These are phyloP conservation scores for Stagonosporopsis vannaccii DNA, from an alignment of 2,329 filamentous ascomycete genomes.

Conservation along the genomic window DNA sequence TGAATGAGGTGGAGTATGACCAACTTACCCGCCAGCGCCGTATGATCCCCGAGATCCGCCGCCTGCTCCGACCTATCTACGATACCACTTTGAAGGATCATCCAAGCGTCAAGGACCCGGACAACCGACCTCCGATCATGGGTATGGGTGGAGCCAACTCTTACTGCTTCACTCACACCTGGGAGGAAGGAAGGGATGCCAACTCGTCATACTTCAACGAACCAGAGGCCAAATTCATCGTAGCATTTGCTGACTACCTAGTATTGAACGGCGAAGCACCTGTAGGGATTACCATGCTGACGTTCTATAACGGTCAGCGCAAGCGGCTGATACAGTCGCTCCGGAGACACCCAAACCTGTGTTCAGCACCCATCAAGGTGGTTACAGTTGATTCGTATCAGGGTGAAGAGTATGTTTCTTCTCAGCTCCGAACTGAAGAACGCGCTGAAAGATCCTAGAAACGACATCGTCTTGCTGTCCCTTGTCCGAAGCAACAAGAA, in stretches of 20 bases:
- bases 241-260: slow-evolving; percentile 75
- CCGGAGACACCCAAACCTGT: slow-evolving; percentile 53
- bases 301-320: slow-evolving; percentile 87
- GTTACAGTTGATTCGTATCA: slow-evolving; percentile 89
- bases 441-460: slow-evolving; percentile 48
- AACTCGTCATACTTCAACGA: slow-evolving; percentile 73
- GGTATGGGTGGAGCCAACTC: slow-evolving; percentile 69
- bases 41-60: slow-evolving; percentile 74
- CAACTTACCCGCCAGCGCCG: slow-evolving; percentile 73
- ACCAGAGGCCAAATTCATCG: slow-evolving; percentile 78
- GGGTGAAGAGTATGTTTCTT: slow-evolving; percentile 53
- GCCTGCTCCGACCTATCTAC: slow-evolving; percentile 69
- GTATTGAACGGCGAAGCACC: slow-evolving; percentile 68
- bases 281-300: slow-evolving; percentile 76
- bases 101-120: slow-evolving; percentile 56
- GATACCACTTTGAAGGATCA: slow-evolving; percentile 64
- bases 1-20: slow-evolving; percentile 67
- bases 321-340: slow-evolving; percentile 66
- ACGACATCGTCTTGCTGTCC: slow-evolving; percentile 81
- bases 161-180: slow-evolving; percentile 70
- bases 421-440: too few species aligned
- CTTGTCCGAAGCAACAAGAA: slow-evolving; percentile 73
- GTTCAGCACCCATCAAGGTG: slow-evolving; percentile 60
- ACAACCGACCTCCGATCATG: slow-evolving; percentile 60
- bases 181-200: slow-evolving; percentile 69